phyloP scores from a whole-genome alignment of 2,329 filamentous ascomycete genomes.

The Cytospora piceae region DNA sequence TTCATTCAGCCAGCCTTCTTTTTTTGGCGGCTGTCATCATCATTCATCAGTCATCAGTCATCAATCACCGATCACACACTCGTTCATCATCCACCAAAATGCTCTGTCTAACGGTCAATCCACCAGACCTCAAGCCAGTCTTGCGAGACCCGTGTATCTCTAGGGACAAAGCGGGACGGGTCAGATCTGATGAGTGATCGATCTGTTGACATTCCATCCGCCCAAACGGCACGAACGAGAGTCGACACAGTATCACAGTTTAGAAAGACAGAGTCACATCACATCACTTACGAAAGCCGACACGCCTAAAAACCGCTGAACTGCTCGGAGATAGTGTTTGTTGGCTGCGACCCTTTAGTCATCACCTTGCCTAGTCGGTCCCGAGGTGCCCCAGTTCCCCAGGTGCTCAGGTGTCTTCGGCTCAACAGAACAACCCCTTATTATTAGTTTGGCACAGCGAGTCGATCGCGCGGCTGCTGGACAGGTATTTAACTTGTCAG shows the following conservation, averaged over 20 bases:
- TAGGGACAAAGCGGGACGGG: neutral
- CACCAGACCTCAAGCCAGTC: neutral
- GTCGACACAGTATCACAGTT: neutral
- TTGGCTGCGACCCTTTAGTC: constrained; percentile 22
- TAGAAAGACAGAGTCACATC: neutral
- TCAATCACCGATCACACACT: neutral
- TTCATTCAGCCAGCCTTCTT: constrained; percentile 3
- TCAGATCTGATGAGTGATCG: neutral
- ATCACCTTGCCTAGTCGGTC: constrained; percentile 16
- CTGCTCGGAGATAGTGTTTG: constrained; percentile 18
- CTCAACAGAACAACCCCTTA: neutral
- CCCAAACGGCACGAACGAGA: neutral
- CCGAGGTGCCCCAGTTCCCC: constrained; percentile 8
- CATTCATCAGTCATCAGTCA: neutral
- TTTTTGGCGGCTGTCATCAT: neutral
- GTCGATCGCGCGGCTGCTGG: neutral
- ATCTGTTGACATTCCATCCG: neutral
- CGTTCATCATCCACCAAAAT: neutral
- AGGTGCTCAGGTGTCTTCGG: constrained; percentile 6
- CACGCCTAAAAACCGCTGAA: neutral
- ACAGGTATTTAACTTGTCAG: neutral
- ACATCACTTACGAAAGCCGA: neutral
- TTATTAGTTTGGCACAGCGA: neutral
- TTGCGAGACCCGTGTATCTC: neutral
- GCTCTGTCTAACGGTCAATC: constrained; percentile 1